A percentile compares a stretch with the other conserved stretches of the same genome.
Evolutionary conservation across 2,329 filamentous ascomycete species (phyloP).

Genomic region (Xylaria sp.): DNA sequence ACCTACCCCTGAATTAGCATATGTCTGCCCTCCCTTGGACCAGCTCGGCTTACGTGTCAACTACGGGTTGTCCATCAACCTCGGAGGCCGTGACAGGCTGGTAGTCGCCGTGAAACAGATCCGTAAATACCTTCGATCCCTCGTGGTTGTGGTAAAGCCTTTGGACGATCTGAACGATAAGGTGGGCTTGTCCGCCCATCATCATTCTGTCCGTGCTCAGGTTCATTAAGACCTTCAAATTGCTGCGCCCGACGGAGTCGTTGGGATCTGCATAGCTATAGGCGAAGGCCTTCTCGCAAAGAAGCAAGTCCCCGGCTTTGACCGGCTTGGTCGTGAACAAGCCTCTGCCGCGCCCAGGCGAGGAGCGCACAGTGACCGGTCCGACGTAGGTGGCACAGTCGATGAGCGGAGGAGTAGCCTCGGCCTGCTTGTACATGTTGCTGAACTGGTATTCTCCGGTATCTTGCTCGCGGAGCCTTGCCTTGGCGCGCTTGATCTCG

Average conservation of each 20-base stretch:
- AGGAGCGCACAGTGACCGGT: slow-evolving; percentile 45
- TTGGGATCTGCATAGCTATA: slow-evolving; percentile 40
- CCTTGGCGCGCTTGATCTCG: slow-evolving; percentile 36
- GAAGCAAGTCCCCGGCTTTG: slow-evolving; percentile 51
- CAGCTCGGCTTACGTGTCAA: slow-evolving; percentile 46
- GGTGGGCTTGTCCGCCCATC: slow-evolving; percentile 44
- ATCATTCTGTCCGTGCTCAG: slow-evolving; percentile 34
- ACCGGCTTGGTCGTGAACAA: slow-evolving; percentile 54
- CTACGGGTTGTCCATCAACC: slow-evolving; percentile 43
- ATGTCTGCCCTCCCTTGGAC: background rate
- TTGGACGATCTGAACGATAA: slow-evolving; percentile 46
- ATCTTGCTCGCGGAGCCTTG: slow-evolving; percentile 43
- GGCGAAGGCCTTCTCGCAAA: slow-evolving; percentile 60
- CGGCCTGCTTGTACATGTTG: slow-evolving; percentile 41
- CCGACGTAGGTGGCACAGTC: slow-evolving; percentile 51
- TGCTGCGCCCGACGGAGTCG: slow-evolving; percentile 15
- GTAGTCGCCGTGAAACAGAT: slow-evolving; percentile 47
- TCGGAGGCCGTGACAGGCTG: slow-evolving; percentile 26
- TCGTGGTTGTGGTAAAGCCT: slow-evolving; percentile 49
- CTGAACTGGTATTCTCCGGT: slow-evolving; percentile 45
- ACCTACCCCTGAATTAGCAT: slow-evolving; percentile 36
- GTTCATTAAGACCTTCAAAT: slow-evolving; percentile 42
- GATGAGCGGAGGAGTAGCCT: slow-evolving; percentile 43
- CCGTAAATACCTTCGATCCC: slow-evolving; percentile 36
- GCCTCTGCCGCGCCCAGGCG: slow-evolving; percentile 48